Evolutionary conservation across 78 protist species (phyloP), one percentile per base, ranked within the genome.

Genomic region (Isochrysis galbana): DNA sequence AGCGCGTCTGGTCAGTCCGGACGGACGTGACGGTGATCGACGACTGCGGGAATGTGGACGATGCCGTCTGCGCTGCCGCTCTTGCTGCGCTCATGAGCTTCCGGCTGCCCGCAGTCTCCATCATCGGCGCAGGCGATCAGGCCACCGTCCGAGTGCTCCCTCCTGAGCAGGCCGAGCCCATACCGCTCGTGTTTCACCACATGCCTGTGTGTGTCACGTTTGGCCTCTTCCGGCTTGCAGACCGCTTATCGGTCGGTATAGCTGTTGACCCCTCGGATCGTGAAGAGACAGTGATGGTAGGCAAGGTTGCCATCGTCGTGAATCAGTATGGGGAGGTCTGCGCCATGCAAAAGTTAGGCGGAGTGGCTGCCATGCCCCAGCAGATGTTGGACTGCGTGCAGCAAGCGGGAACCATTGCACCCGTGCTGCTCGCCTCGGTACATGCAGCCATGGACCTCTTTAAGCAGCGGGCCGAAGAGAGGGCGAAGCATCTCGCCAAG

Each of bases 1-100:
- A 90, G 92, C 82, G 11, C 34, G 92, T 90, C 25, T 90, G 92
- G 92, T 45, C 82, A 0, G 29, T 90, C 2, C 82, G 92, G 17
- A n/a, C 44, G 47, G 92, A 90, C 48, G 45, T 90, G 38, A 34
- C 42, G n/a, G 84, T 69, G 54, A 0, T 90, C 55, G 45, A 90
- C 41, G 32, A 90, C 83, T 29, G 70, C 82, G 92, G 92, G 74
- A 90, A 90, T 42, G 22, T 69, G 46, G 2, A 38, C 25, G 90
- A 86, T 44, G 90, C 45, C 26, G 46, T 21, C 29, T 26, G 3
- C 14, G 17, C 46, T 26, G 92, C 92, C 19, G 82, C 92, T 0
- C 44, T 41, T 4, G 92, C 38, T 10, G 92, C 92, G 2, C 84
- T 90, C 10, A 5, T 14, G 22, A 78, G 69, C 84, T 46, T 74